Evolutionary conservation across 495 filamentous ascomycete species (phyloP).

Genomic region (Penicillium cosmopolitanum): DNA sequence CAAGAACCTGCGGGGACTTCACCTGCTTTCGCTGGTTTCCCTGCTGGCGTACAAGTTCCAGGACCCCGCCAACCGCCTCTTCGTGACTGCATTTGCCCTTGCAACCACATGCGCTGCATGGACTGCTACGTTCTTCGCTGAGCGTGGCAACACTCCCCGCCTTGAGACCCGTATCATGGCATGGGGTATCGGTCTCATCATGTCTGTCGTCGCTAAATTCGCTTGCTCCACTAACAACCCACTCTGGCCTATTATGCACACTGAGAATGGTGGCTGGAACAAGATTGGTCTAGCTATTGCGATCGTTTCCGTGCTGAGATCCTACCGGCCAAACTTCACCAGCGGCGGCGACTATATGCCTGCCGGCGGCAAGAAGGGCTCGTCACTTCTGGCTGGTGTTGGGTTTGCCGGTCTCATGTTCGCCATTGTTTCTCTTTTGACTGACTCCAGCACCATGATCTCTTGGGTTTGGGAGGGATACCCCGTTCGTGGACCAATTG

Average conservation of each 20-base stretch:
- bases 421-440: conserved; percentile 88
- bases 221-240: conserved; percentile 97
- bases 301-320: conserved; percentile 70
- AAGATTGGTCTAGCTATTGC: conserved; percentile 78
- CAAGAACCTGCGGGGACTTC: conserved; percentile 67
- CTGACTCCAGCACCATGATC: conserved; percentile 99
- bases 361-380: conserved; percentile 60
- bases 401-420: conserved; percentile 87
- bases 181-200: conserved; percentile 79
- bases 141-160: conserved; percentile 70
- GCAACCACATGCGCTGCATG: conserved; percentile 77
- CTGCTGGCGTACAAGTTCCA: conserved; percentile 79
- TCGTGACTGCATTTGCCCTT: conserved; percentile 78
- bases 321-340: conserved; percentile 61
- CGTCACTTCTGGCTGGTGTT: conserved; percentile 69
- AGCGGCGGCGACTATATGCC: conserved; percentile 56
- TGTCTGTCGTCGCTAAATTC: conserved; percentile 89
- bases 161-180: conserved; percentile 82
- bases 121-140: conserved; percentile 77
- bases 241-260: conserved; percentile 92
- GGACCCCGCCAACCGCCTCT: conserved; percentile 76
- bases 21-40: conserved; percentile 77
- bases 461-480: conserved; percentile 99
- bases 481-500: conserved; percentile 85
- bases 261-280: conserved; percentile 90